These are phyloP conservation scores for Euphrasia arctica DNA, from an alignment of 305 asterid genomes.

Conservation along the genomic window DNA sequence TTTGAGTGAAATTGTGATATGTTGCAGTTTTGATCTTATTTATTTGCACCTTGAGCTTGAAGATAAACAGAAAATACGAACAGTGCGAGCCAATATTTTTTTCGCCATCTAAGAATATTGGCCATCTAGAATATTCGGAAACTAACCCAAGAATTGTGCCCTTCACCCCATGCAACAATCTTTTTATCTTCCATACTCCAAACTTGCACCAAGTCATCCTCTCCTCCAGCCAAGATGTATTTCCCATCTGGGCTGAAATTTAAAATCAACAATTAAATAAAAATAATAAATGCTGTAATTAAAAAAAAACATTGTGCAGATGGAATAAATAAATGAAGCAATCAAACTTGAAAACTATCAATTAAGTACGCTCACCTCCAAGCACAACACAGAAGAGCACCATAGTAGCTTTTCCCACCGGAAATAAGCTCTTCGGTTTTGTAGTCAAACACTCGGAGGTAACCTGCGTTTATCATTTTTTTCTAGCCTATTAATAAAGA, in stretches of 20 bases:
- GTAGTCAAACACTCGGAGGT: slow-evolving; percentile 77
- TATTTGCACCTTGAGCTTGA: not conserved
- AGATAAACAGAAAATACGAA: not conserved
- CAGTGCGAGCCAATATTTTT: too few relatives aligned
- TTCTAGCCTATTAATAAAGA: slow-evolving; percentile 20
- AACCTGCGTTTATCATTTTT: slow-evolving; percentile 44
- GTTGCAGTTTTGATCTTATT: not conserved
- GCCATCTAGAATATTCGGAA: slow-evolving; percentile 12
- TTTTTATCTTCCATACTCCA: slow-evolving; percentile 89
- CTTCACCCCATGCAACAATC: slow-evolving; percentile 91
- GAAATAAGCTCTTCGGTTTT: slow-evolving; percentile 69
- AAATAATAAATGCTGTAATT: too few relatives aligned
- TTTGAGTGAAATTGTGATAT: not conserved
- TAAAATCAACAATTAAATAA: not conserved
- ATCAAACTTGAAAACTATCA: slow-evolving; percentile 19
- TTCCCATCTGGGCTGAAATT: slow-evolving; percentile 74
- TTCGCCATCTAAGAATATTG: too few relatives aligned
- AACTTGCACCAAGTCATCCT: slow-evolving; percentile 85
- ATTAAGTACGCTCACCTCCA: slow-evolving; percentile 55
- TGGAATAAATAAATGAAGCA: slow-evolving; percentile 12
- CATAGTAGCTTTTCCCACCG: slow-evolving; percentile 82
- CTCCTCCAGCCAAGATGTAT: slow-evolving; percentile 82
- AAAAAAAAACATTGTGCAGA: too few relatives aligned
- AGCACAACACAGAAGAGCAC: slow-evolving; percentile 77
- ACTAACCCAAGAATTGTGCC: slow-evolving; percentile 89